These are phyloP conservation scores for Verbascum thapsus DNA, from an alignment of 257 asterid species.

Conservation along the genomic window DNA sequence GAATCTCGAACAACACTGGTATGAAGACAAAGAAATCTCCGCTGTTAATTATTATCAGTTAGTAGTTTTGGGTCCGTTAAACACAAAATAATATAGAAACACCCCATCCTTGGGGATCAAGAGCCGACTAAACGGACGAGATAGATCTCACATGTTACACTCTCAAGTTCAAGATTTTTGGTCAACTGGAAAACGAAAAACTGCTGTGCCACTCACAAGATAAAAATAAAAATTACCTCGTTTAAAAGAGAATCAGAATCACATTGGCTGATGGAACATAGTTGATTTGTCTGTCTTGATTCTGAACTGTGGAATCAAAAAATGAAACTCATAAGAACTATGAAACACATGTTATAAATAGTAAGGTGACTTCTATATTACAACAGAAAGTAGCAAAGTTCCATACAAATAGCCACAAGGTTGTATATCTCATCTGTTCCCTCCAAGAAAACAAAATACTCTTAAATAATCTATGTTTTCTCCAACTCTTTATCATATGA, in stretches of 20 bases:
- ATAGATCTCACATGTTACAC: background rate
- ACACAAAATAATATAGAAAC: background rate
- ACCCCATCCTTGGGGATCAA: background rate
- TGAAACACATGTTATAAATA: background rate
- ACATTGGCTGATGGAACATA: slow-evolving; percentile 96
- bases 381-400: background rate
- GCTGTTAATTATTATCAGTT: no score
- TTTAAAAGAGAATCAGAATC: slow-evolving; percentile 87
- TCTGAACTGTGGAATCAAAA: slow-evolving; percentile 67
- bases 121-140: background rate
- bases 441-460: no score
- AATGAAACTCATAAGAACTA: slow-evolving; percentile 33
- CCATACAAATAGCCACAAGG: background rate
- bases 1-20: no score
- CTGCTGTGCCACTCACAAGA: background rate
- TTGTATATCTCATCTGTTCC: background rate
- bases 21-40: no score
- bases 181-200: background rate
- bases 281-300: slow-evolving; percentile 84
- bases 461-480: background rate
- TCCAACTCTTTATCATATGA: background rate
- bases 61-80: no score
- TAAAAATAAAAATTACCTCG: slow-evolving; percentile 59
- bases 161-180: background rate
- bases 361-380: background rate